A percentile compares a stretch with the other conserved stretches of the same genome.
These are phyloP conservation scores for Asclepias syriaca DNA, from an alignment of 257 asterid genomes.

Conservation along the genomic window DNA sequence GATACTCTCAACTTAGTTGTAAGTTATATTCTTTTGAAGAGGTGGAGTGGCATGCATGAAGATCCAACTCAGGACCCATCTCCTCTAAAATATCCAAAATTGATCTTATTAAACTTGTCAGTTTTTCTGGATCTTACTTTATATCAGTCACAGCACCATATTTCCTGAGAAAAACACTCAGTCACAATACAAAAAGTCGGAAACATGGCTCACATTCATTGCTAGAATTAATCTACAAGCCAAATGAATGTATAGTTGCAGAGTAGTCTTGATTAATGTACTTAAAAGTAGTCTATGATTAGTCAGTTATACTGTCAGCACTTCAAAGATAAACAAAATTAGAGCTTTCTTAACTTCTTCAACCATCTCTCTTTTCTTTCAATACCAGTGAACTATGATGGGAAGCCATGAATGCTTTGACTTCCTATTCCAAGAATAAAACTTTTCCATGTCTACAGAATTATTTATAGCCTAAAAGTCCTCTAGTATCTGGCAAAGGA, in stretches of 20 bases:
- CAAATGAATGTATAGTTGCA: not conserved
- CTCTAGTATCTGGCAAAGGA: not conserved
- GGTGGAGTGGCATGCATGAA: not conserved
- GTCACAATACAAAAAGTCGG: not conserved
- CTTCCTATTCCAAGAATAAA: not conserved
- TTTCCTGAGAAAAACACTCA: not conserved
- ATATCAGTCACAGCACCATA: not conserved
- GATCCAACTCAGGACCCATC: not conserved
- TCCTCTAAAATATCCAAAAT: not conserved
- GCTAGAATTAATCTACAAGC: not conserved
- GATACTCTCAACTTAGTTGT: not conserved
- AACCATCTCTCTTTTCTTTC: not conserved
- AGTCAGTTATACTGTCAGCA: not conserved
- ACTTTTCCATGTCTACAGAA: not conserved
- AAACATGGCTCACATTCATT: not conserved
- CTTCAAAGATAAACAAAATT: not conserved
- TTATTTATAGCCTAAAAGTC: not conserved
- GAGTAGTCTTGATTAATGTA: not conserved
- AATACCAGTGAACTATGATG: not conserved
- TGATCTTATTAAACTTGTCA: not conserved
- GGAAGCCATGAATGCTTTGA: not conserved
- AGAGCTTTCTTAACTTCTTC: not conserved
- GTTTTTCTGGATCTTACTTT: not conserved
- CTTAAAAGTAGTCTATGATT: not conserved
- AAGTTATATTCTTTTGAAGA: not conserved